These are phyloP conservation scores for Gypsophila paniculata DNA, from an alignment of 179 eudicot genomes.

Conservation along the genomic window DNA sequence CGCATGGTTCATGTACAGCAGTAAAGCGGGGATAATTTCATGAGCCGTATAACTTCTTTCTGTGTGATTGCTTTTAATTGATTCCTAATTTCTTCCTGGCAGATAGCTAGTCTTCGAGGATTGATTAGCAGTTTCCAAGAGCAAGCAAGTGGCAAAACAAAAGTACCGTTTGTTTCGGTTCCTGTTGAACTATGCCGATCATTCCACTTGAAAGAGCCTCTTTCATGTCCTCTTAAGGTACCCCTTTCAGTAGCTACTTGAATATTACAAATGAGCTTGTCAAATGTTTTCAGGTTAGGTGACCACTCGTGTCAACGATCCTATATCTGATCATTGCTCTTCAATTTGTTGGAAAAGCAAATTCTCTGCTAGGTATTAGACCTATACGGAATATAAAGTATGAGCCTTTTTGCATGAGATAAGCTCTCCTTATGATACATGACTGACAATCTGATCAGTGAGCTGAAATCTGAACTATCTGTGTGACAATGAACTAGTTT, in stretches of 20 bases:
- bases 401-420: too few species aligned
- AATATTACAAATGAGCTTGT: neutral
- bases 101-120: slow-evolving; percentile 89
- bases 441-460: slow-evolving; percentile 8
- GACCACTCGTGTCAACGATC: neutral
- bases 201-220: slow-evolving; percentile 61
- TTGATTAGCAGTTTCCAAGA: slow-evolving; percentile 80
- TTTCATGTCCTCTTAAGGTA: slow-evolving; percentile 78
- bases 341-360: neutral
- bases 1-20: neutral
- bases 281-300: neutral
- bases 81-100: slow-evolving; percentile 21
- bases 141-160: slow-evolving; percentile 73
- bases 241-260: slow-evolving; percentile 12
- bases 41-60: neutral
- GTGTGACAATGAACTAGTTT: neutral
- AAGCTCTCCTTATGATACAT: neutral
- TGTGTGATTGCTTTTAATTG: neutral
- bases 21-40: neutral
- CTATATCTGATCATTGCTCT: neutral
- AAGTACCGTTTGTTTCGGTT: slow-evolving; percentile 47
- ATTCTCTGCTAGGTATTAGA: neutral
- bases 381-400: neutral
- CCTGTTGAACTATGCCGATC: slow-evolving; percentile 71
- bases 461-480: neutral